These are phyloP conservation scores for Pleomassaria siparia DNA, from an alignment of 2,329 filamentous ascomycete genomes.

Conservation along the genomic window DNA sequence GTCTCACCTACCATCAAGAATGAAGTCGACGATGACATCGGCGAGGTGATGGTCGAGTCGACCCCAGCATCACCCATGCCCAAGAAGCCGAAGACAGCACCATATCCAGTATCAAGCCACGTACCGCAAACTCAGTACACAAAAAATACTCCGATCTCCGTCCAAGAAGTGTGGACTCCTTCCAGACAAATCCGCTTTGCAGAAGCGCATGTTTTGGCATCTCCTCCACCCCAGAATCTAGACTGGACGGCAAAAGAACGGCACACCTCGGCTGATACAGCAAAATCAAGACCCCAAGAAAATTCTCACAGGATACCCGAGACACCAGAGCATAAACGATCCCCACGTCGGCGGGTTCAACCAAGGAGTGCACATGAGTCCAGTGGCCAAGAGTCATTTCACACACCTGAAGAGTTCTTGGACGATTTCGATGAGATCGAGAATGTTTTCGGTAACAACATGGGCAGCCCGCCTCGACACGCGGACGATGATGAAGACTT, in stretches of 20 bases:
- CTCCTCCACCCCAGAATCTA: constrained; percentile 14
- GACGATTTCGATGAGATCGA: constrained; percentile 32
- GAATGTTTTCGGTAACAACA: constrained; percentile 22
- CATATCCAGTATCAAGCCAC: constrained; percentile 15
- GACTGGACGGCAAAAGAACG: constrained; percentile 2
- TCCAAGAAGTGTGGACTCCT: constrained; percentile 30
- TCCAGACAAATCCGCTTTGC: constrained; percentile 29
- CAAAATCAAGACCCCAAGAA: constrained; percentile 10
- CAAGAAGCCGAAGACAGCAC: constrained; percentile 10
- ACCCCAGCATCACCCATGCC: constrained; percentile 31
- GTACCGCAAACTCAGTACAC: constrained; percentile 38
- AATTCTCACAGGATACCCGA: constrained; percentile 23
- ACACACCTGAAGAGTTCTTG: constrained; percentile 23
- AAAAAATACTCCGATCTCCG: constrained; percentile 33
- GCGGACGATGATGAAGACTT: constrained; percentile 29
- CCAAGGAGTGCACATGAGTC: constrained; percentile 5
- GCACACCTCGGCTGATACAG: neutral
- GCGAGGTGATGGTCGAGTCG: constrained; percentile 30
- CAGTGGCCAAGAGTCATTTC: constrained; percentile 11
- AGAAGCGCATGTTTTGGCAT: constrained; percentile 15
- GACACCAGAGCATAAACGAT: constrained; percentile 23
- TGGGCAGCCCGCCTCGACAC: constrained; percentile 18
- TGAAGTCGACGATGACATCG: constrained; percentile 10
- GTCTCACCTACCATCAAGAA: constrained; percentile 9
- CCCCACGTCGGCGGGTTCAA: constrained; percentile 10